Percentiles rank a stretch among this genome's conserved stretches.
Conservation (phyloP, 208 protist genomes). For the Lotmaria passim region DNA sequence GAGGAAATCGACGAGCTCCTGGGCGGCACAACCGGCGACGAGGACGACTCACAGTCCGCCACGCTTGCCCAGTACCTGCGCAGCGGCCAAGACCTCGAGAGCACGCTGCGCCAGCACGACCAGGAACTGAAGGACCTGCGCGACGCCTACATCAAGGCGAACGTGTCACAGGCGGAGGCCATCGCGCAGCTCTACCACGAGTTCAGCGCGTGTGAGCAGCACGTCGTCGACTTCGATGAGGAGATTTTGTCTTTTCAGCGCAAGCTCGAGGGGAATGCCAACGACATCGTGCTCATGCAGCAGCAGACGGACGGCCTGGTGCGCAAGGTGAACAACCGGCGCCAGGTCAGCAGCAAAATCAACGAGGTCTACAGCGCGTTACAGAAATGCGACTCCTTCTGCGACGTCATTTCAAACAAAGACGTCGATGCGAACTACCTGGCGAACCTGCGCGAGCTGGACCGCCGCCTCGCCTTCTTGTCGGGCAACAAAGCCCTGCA, state of each 20-base stretch:
- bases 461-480: slow-evolving; percentile 73
- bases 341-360: slow-evolving; percentile 74
- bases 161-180: slow-evolving; percentile 57
- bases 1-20: slow-evolving; percentile 83
- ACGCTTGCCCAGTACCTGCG: slow-evolving; percentile 62
- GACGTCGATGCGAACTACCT: slow-evolving; percentile 75
- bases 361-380: slow-evolving; percentile 82
- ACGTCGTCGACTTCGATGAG: slow-evolving; percentile 83
- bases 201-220: slow-evolving; percentile 67
- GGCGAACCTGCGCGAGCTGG: slow-evolving; percentile 69
- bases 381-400: slow-evolving; percentile 88
- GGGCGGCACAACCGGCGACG: slow-evolving; percentile 42
- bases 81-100: slow-evolving; percentile 49
- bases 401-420: slow-evolving; percentile 71
- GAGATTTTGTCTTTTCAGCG: slow-evolving; percentile 86
- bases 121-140: slow-evolving; percentile 62
- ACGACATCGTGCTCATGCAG: slow-evolving; percentile 87
- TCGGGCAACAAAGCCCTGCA: slow-evolving; percentile 74
- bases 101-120: slow-evolving; percentile 57
- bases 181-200: slow-evolving; percentile 77
- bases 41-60: slow-evolving; percentile 36
- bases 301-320: slow-evolving; percentile 72
- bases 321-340: slow-evolving; percentile 73
- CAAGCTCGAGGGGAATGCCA: slow-evolving; percentile 70
- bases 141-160: slow-evolving; percentile 68